Conservation (phyloP, 1,284 basidiomycete genomes). For the Marasmius fiardii region DNA sequence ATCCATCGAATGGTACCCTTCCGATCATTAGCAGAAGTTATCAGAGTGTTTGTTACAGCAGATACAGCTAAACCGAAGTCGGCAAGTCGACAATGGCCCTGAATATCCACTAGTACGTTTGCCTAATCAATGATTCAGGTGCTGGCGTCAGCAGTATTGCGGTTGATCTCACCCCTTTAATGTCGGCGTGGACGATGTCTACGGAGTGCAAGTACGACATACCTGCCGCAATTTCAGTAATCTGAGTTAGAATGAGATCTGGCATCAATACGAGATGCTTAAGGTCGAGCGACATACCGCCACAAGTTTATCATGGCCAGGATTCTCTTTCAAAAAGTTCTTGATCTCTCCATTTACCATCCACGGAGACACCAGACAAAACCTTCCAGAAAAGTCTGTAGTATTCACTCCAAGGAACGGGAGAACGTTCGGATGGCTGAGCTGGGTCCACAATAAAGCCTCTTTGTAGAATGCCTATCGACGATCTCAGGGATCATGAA, state of each 20-base stretch:
- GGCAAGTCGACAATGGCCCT: background rate
- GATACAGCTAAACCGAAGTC: background rate
- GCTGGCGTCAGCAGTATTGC: background rate
- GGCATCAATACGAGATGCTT: too few species aligned
- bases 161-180: background rate
- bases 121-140: background rate
- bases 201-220: background rate
- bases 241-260: background rate
- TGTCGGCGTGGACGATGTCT: background rate
- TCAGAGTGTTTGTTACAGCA: background rate
- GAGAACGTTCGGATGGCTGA: constrained; percentile 13
- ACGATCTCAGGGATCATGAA: too few species aligned
- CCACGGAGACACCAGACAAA: constrained; percentile 15
- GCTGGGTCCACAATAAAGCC: constrained; percentile 13
- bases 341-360: constrained; percentile 13
- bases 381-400: constrained; percentile 4
- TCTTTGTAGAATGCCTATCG: constrained; percentile 11
- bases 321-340: constrained; percentile 8
- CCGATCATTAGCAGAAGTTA: background rate
- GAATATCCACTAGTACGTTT: background rate
- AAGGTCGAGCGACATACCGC: background rate
- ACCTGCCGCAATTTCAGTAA: background rate
- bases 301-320: constrained; percentile 3
- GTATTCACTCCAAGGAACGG: constrained; percentile 13
- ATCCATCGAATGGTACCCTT: background rate